Evolutionary conservation across 1,284 basidiomycete species (phyloP).

Genomic region (Austroboletus novae-zelandiae): DNA sequence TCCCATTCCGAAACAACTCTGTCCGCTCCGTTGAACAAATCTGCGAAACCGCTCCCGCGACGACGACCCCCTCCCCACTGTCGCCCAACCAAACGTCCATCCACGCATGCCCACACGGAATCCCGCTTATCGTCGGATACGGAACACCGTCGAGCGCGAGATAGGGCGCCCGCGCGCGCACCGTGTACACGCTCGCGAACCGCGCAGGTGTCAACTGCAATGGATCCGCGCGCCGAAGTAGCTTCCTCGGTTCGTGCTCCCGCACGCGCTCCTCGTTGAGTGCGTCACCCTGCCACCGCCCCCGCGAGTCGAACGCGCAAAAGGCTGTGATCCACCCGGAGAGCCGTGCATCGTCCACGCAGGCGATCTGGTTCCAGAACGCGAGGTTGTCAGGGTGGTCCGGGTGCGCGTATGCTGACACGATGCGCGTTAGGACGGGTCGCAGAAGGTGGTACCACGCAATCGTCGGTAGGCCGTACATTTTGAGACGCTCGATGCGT

Average conservation of each 20-base stretch:
- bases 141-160: conserved; percentile 36
- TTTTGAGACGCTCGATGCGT: conserved; percentile 36
- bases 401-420: conserved; percentile 35
- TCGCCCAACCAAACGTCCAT: conserved; percentile 41
- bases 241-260: conserved; percentile 31
- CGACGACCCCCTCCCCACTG: conserved; percentile 35
- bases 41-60: conserved; percentile 39
- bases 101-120: conserved; percentile 38
- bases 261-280: conserved; percentile 32
- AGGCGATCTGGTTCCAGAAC: conserved; percentile 40
- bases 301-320: conserved; percentile 34
- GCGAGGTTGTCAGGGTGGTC: conserved; percentile 27
- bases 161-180: conserved; percentile 20
- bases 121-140: conserved; percentile 31
- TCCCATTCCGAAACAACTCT: conserved; percentile 27
- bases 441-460: conserved; percentile 39
- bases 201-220: conserved; percentile 26
- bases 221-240: conserved; percentile 32
- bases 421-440: conserved; percentile 39
- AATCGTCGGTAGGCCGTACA: conserved; percentile 36
- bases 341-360: conserved; percentile 16
- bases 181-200: conserved; percentile 30
- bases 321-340: conserved; percentile 44
- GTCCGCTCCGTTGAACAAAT: conserved; percentile 35
- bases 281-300: conserved; percentile 34